Evolutionary conservation across 169 alveolate species (phyloP), one percentile per base, ranked within the genome.

Genomic region (Babesia ovata): DNA sequence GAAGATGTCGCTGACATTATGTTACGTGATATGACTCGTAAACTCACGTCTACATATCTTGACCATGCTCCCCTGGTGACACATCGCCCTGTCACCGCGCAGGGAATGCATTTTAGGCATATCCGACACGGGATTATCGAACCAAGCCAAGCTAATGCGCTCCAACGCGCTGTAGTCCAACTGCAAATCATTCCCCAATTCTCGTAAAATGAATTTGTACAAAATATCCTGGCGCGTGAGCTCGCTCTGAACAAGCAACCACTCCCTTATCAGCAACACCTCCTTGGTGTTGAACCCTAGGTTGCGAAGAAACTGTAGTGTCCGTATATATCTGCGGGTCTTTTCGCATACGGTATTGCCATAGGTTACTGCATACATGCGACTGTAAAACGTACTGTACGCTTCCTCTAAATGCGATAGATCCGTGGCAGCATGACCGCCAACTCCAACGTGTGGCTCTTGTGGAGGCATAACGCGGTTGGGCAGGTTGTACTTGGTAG

Each of bases 181-280:
- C 57, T 11, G 33, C 6, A n/a, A 12, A 12, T 50, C 63, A 6
- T 4, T 36, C 0, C 63, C 63, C 14, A 36, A 8, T 7, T 42
- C 53, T 1, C 73, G 49, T 29, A 42, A 33, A 29, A 59, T 26
- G 58, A 46, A 82, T 36, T 65, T 63, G 46, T 66, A 33, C n/a
- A 82, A 50, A 24, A 82, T 75, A 8, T 60, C 73, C 28, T 74
- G 72, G 60, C 73, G 60, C 10, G 54, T 39, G 11, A 82, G 11
- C 36, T 63, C 71, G 82, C 73, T 74, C 45, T 45, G 75, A 24
- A 82, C 63, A 29, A 73, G 19, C 39, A 36, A 46, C 89, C 85
- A 73, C 46, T 82, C 89, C 33, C 75, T 59, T 19, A 82, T 10
- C 1, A 52, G 45, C 45, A 82, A 53, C 44, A 63, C 33, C 45